Percentiles rank a stretch among this genome's conserved stretches.
phyloP scores from a whole-genome alignment of 352 stramenopile genomes.

The Globisporangium solare region DNA sequence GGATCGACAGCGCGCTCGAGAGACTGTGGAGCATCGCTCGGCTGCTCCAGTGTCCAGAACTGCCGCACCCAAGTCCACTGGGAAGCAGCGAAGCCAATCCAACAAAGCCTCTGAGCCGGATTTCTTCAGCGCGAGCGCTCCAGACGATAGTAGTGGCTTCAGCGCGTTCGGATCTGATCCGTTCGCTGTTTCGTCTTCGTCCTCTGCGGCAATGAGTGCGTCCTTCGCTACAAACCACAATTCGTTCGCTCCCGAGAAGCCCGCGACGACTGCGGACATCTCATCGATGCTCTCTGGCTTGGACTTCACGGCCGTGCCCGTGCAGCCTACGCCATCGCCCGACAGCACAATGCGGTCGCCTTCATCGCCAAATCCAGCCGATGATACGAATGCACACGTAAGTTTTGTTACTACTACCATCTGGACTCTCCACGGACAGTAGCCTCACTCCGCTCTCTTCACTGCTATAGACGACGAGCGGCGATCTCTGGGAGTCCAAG shows the following conservation, averaged over 20 bases:
- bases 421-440: not conserved
- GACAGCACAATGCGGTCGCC: slow-evolving; percentile 10
- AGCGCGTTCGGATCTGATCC: slow-evolving; percentile 12
- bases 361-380: slow-evolving; percentile 18
- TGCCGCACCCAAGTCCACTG: not conserved
- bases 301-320: slow-evolving; percentile 55
- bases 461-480: slow-evolving; percentile 26
- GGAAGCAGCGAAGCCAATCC: slow-evolving; percentile 7
- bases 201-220: not conserved
- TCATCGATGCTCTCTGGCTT: slow-evolving; percentile 72
- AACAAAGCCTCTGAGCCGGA: not conserved
- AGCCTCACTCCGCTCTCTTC: not conserved
- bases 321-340: slow-evolving; percentile 22
- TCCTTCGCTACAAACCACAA: slow-evolving; percentile 1
- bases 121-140: slow-evolving; percentile 8
- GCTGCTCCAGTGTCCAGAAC: slow-evolving; percentile 2
- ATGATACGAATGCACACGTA: slow-evolving; percentile 26
- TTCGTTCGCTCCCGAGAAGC: slow-evolving; percentile 10
- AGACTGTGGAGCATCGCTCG: slow-evolving; percentile 24
- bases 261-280: slow-evolving; percentile 38
- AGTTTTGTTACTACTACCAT: not conserved
- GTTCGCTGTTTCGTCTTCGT: slow-evolving; percentile 9
- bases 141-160: slow-evolving; percentile 7
- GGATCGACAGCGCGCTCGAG: slow-evolving; percentile 42
- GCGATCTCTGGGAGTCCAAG: slow-evolving; percentile 65